Conservation (phyloP, 1,284 basidiomycete species). For the Golubevia sp. region DNA sequence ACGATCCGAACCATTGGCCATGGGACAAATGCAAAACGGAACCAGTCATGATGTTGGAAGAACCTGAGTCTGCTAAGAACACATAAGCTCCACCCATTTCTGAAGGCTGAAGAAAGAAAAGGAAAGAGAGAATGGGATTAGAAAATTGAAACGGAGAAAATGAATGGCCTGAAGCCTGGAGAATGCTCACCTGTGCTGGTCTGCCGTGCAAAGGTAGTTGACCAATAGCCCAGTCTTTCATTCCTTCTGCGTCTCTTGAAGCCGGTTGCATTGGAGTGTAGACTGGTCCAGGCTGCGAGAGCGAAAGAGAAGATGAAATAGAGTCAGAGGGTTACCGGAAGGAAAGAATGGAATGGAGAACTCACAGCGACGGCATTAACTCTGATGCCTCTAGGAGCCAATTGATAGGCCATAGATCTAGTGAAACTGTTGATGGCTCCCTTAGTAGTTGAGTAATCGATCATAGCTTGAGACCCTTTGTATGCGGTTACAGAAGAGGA, state of each 20-base stretch:
- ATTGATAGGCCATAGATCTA: conserved; percentile 67
- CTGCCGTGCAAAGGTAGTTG: conserved; percentile 28
- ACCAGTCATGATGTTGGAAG: conserved; percentile 41
- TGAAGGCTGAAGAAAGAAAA: no score
- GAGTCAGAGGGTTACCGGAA: no score
- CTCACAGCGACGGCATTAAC: conserved; percentile 65
- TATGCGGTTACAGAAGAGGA: conserved; percentile 71
- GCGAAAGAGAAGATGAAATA: background rate
- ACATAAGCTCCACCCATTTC: conserved; percentile 41
- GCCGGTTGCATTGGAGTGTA: conserved; percentile 64
- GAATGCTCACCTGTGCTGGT: conserved; percentile 32
- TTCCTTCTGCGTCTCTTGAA: conserved; percentile 18
- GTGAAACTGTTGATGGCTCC: conserved; percentile 69
- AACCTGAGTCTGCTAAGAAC: conserved; percentile 34
- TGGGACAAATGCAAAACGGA: conserved; percentile 38
- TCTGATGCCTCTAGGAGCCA: conserved; percentile 69
- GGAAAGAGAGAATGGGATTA: no score
- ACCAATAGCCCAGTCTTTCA: conserved; percentile 43
- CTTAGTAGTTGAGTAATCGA: conserved; percentile 69
- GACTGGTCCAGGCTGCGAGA: conserved; percentile 67
- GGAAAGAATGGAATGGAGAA: no score
- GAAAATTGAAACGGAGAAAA: no score
- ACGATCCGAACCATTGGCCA: no score
- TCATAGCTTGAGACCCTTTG: conserved; percentile 63
- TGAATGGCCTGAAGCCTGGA: no score